Base-by-base conservation (phyloP, 225 moss, liverwort and hornwort genomes). In the Physcomitrium patens region DNA sequence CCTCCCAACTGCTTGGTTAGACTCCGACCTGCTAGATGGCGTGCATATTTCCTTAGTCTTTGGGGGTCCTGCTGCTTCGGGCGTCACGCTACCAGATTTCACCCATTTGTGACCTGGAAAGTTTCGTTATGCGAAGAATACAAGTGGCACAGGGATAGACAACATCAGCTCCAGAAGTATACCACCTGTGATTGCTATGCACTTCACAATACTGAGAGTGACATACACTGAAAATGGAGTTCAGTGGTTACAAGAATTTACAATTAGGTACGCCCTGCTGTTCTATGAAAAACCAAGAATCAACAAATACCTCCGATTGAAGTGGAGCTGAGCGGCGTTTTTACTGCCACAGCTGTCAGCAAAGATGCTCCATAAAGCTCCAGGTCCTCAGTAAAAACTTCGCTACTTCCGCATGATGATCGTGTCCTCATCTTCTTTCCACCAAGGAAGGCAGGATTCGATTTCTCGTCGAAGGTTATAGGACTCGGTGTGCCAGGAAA, bases 61-160 rank as follows among this genome's bases (percentile, higher is more conserved):
- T 10, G 82, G 67, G 61, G 82, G 71, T 44, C 68, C 70, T 58
- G 8, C 26, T 23, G 71, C 56, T 67, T 57, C 67, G 23, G 75
- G 67, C 23, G 75, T 78, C 58, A 58, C 45, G 45, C 23, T 79
- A 37, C 79, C 77, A 66, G 77, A 86, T 69, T 79, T 52, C 23
- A 73, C 62, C 45, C 79, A 70, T 56, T 67, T 57, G 56, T 71
- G 74, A 57, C 85, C 77, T 86, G 56, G 52, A 54, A 69, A 77
- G 18, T 68, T 51, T 49, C 37, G 15, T 45, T 0, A 22, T 8
- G 51, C n/a, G 73, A 41, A 59, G 17, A 51, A 69, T 37, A 31
- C 61, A 18, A 12, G 77, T 12, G 41, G 3, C 69, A 41, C 12
- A 12, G 42, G 41, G 7, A 37, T 37, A 76, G 37, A 58, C 48